These are phyloP conservation scores for Typha latifolia DNA, from an alignment of 176 grass and related monocot genomes.

Conservation along the genomic window DNA sequence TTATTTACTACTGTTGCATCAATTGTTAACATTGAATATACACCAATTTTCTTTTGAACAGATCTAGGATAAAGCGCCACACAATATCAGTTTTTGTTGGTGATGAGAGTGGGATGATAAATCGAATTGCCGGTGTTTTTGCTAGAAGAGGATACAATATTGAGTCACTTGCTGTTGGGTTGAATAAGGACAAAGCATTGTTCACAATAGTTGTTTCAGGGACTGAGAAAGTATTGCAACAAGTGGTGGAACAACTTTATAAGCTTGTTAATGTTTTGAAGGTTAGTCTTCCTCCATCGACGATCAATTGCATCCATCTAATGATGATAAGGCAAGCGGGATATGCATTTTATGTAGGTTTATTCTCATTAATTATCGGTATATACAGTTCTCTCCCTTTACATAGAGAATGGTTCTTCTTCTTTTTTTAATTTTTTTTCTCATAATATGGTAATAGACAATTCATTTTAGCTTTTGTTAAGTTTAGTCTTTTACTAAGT, in stretches of 20 bases:
- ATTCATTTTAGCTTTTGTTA: too few species aligned
- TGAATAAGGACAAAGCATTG: conserved; percentile 94
- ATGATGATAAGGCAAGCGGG: too few species aligned
- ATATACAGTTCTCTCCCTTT: too few species aligned
- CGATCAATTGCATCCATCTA: neutral
- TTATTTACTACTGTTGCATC: neutral
- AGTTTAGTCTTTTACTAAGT: too few species aligned
- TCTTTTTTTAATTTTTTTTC: too few species aligned
- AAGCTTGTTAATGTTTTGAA: conserved; percentile 82
- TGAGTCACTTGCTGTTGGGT: conserved; percentile 89
- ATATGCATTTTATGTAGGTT: too few species aligned
- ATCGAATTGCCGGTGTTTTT: conserved; percentile 90
- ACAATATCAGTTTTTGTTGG: conserved; percentile 93
- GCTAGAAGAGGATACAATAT: conserved; percentile 95
- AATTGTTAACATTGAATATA: neutral
- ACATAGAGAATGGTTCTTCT: too few species aligned
- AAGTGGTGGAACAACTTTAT: conserved; percentile 91
- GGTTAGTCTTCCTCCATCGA: conserved; percentile 17
- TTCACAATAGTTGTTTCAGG: conserved; percentile 94
- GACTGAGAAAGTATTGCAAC: conserved; percentile 59
- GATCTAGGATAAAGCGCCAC: conserved; percentile 70
- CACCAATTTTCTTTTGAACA: neutral
- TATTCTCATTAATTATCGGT: too few species aligned
- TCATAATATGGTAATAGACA: too few species aligned
- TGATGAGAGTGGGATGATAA: conserved; percentile 97